Conservation (phyloP, 1,139 yeast species). For the Candida tropicalis region DNA sequence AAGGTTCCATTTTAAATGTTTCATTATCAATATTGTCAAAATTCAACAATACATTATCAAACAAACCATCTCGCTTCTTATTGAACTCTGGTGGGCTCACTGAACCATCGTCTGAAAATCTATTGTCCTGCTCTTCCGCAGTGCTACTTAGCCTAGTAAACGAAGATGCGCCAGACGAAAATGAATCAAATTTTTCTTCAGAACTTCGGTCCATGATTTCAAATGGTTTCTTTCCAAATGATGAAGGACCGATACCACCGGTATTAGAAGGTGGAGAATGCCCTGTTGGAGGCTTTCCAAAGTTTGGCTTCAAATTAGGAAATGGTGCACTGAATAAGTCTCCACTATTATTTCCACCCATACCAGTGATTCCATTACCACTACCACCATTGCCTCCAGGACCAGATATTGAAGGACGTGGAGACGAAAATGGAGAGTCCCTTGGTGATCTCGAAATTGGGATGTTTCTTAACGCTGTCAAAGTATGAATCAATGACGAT, state of each 20-base stretch:
- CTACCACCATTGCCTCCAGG: constrained; percentile 21
- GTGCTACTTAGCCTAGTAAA: constrained; percentile 11
- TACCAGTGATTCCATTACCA: neutral
- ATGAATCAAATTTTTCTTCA: constrained; percentile 12
- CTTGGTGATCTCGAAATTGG: constrained; percentile 41
- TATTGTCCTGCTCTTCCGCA: constrained; percentile 1
- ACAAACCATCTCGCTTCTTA: constrained; percentile 14
- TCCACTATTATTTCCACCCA: constrained; percentile 8
- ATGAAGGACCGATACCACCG: neutral
- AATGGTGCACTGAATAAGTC: constrained; percentile 24
- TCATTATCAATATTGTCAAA: constrained; percentile 40
- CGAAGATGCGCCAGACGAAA: constrained; percentile 18
- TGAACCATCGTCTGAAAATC: constrained; percentile 6
- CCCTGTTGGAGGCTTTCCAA: constrained; percentile 9
- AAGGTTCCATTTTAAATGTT: constrained; percentile 52
- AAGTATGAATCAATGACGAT: constrained; percentile 45
- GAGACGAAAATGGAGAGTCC: constrained; percentile 50
- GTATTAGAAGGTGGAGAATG: neutral
- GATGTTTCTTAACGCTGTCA: constrained; percentile 45
- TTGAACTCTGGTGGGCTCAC: constrained; percentile 4
- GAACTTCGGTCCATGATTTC: constrained; percentile 4
- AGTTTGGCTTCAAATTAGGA: constrained; percentile 24
- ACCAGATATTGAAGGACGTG: constrained; percentile 46
- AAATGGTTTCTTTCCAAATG: constrained; percentile 7
- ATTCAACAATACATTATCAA: constrained; percentile 36